Evolutionary conservation across 805 yeast species (phyloP).

Genomic region (Nakazawaea wickerhamii): DNA sequence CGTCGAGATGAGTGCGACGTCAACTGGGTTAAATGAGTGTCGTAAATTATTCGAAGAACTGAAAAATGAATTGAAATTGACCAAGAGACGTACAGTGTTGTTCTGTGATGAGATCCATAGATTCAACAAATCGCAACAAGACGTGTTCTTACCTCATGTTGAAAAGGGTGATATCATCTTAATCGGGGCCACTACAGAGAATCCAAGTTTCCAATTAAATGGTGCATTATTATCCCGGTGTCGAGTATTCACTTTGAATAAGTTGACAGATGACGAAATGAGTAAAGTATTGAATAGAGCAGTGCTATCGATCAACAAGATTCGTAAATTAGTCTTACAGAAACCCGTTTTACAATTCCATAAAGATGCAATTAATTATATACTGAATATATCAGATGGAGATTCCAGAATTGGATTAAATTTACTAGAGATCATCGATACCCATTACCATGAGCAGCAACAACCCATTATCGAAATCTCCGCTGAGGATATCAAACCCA

Average conservation of each 20-base stretch:
- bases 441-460: conserved; percentile 33
- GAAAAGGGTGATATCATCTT: conserved; percentile 79
- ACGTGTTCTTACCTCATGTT: conserved; percentile 73
- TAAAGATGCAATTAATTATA: conserved; percentile 55
- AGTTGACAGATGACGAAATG: conserved; percentile 46
- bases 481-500: conserved; percentile 31
- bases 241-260: conserved; percentile 65
- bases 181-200: conserved; percentile 97
- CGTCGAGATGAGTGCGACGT: conserved; percentile 82
- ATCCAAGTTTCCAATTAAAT: conserved; percentile 78
- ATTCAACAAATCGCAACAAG: conserved; percentile 83
- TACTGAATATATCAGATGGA: conserved; percentile 75
- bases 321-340: conserved; percentile 47
- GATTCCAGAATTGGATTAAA: conserved; percentile 85
- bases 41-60: conserved; percentile 54
- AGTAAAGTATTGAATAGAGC: conserved; percentile 52
- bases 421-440: conserved; percentile 66
- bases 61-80: conserved; percentile 35
- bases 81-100: conserved; percentile 56
- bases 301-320: conserved; percentile 49
- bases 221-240: conserved; percentile 83
- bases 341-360: conserved; percentile 47
- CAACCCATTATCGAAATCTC: conserved; percentile 29
- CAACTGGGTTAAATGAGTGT: conserved; percentile 61
- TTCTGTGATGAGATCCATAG: conserved; percentile 94